Evolutionary conservation across 305 asterid genomes (phyloP).

Genomic region (Plantago rigida): DNA sequence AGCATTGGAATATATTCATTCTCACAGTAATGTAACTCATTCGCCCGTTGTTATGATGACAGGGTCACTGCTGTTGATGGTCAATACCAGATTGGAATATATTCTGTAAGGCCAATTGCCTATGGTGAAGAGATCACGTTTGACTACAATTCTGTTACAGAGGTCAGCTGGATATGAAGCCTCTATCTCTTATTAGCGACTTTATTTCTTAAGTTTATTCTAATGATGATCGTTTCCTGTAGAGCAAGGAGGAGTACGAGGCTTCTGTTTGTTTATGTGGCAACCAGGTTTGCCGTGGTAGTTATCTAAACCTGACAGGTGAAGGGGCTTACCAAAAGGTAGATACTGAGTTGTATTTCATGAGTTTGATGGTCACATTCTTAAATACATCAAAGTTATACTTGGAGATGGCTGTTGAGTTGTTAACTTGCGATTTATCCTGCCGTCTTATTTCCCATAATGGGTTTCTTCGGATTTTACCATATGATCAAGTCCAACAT

Average conservation of each 20-base stretch:
- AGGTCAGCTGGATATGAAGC: slow-evolving; percentile 48
- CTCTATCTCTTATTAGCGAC: background rate
- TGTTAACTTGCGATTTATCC: background rate
- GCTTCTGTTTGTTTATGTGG: slow-evolving; percentile 98
- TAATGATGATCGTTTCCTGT: slow-evolving; percentile 32
- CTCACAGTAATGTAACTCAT: slow-evolving; percentile 9
- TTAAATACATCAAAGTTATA: background rate
- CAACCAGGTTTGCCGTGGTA: slow-evolving; percentile 97
- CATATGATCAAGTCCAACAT: slow-evolving; percentile 10
- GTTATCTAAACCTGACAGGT: slow-evolving; percentile 85
- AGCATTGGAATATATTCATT: background rate
- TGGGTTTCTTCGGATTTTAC: slow-evolving; percentile 15
- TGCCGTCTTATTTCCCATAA: slow-evolving; percentile 13
- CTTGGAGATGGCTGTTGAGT: background rate
- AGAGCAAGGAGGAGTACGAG: slow-evolving; percentile 99
- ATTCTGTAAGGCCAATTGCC: slow-evolving; percentile 81
- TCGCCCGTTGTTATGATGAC: slow-evolving; percentile 28
- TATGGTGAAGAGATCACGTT: slow-evolving; percentile 95
- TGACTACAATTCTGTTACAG: slow-evolving; percentile 96
- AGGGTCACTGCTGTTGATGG: slow-evolving; percentile 99
- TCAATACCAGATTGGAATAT: slow-evolving; percentile 93
- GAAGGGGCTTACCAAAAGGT: slow-evolving; percentile 98
- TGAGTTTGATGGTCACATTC: background rate
- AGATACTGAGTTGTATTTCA: slow-evolving; percentile 38
- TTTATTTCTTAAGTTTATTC: slow-evolving; percentile 18